Percentiles rank a stretch among this genome's conserved stretches.
Evolutionary conservation across 345 rosid species (phyloP).

Genomic region (Boechera stricta): DNA sequence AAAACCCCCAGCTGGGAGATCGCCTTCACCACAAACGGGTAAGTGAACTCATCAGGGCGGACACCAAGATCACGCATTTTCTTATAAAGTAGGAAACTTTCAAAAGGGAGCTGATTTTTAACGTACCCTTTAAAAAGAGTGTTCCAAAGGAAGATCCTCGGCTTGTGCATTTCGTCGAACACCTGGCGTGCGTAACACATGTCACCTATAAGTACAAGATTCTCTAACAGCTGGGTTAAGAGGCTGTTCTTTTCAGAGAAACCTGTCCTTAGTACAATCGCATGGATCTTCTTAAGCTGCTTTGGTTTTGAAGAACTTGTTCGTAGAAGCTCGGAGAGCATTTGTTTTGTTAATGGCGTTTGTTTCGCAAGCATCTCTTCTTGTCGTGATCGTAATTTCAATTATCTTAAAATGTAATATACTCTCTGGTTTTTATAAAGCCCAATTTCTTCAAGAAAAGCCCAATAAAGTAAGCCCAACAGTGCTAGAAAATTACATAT

Average conservation of each 20-base stretch:
- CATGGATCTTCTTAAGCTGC: constrained; percentile 52
- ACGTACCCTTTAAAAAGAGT: constrained; percentile 57
- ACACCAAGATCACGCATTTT: constrained; percentile 46
- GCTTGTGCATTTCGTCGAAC: constrained; percentile 67
- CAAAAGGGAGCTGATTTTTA: constrained; percentile 44
- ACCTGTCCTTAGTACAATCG: constrained; percentile 49
- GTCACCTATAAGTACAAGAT: constrained; percentile 40
- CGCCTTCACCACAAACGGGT: constrained; percentile 59
- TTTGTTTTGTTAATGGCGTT: constrained; percentile 47
- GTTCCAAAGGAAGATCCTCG: constrained; percentile 60
- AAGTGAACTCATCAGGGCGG: constrained; percentile 54
- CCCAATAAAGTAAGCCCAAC: not conserved
- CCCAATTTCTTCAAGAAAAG: not conserved
- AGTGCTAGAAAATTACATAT: no score
- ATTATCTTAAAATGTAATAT: not conserved
- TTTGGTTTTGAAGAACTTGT: constrained; percentile 44
- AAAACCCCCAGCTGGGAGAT: constrained; percentile 39
- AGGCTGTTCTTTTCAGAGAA: constrained; percentile 56
- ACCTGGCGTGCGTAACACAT: constrained; percentile 51
- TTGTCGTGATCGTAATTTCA: not conserved
- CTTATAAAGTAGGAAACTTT: constrained; percentile 44
- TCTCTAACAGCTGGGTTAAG: constrained; percentile 46
- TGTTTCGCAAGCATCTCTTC: constrained; percentile 34
- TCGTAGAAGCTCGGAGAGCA: constrained; percentile 43
- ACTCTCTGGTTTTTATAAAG: not conserved